Percentiles rank a stretch among this genome's conserved stretches.
These are phyloP conservation scores for Mortierella sp. DNA, from an alignment of 371 early-diverging fungal genomes.

Conservation along the genomic window DNA sequence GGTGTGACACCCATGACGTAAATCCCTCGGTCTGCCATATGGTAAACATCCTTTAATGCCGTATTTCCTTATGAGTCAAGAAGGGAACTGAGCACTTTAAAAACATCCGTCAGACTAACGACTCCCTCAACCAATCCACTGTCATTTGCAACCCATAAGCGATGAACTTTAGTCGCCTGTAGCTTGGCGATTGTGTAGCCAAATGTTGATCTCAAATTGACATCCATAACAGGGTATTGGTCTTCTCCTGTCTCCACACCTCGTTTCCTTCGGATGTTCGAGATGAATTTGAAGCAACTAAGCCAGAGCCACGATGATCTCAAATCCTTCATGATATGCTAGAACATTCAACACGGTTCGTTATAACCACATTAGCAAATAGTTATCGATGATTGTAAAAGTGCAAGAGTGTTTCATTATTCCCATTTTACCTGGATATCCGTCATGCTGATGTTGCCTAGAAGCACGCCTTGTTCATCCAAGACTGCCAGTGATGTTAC, in stretches of 20 bases:
- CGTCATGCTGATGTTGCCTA: slow-evolving; percentile 81
- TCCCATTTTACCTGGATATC: slow-evolving; percentile 67
- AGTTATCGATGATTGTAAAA: no score
- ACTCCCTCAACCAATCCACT: slow-evolving; percentile 68
- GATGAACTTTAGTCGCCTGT: slow-evolving; percentile 84
- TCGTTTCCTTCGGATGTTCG: slow-evolving; percentile 40
- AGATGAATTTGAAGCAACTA: slow-evolving; percentile 49
- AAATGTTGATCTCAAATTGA: slow-evolving; percentile 74
- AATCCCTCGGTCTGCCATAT: not conserved
- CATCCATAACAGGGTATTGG: slow-evolving; percentile 83
- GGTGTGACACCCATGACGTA: not conserved
- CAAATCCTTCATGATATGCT: slow-evolving; percentile 44
- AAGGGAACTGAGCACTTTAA: slow-evolving; percentile 62
- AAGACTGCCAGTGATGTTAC: slow-evolving; percentile 75
- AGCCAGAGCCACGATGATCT: slow-evolving; percentile 53
- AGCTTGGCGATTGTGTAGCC: slow-evolving; percentile 80
- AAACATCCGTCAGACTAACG: slow-evolving; percentile 81
- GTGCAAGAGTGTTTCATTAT: not conserved
- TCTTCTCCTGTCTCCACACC: slow-evolving; percentile 63
- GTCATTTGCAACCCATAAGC: slow-evolving; percentile 84
- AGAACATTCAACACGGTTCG: not conserved
- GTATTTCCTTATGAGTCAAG: slow-evolving; percentile 14
- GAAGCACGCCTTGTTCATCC: slow-evolving; percentile 67
- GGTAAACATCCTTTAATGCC: no score
- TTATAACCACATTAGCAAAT: not conserved